Evolutionary conservation across 2,329 filamentous ascomycete species (phyloP).

Genomic region (Xylaria sp.): DNA sequence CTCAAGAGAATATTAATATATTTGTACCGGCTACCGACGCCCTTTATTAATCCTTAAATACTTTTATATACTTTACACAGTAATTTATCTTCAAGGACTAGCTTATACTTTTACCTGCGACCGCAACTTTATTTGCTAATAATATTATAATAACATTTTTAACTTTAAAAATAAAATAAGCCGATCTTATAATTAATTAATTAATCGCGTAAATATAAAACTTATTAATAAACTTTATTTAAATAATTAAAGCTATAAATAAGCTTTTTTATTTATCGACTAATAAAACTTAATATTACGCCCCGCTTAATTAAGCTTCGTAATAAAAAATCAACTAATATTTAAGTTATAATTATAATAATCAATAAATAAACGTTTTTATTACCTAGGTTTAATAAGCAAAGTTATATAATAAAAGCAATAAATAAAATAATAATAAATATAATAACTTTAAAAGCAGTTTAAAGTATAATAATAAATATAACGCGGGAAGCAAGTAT

Average conservation of each 20-base stretch:
- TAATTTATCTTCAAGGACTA: neutral
- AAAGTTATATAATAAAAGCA: neutral
- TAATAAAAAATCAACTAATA: too few relatives aligned
- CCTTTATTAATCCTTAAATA: neutral
- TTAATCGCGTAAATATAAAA: neutral
- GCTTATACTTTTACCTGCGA: neutral
- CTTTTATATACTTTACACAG: neutral
- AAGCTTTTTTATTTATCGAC: too few relatives aligned
- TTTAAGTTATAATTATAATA: too few relatives aligned
- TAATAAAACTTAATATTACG: too few relatives aligned
- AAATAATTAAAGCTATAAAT: neutral
- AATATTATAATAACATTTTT: neutral
- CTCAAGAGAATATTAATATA: neutral
- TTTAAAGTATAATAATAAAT: too few relatives aligned
- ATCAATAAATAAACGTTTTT: neutral
- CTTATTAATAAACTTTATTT: neutral
- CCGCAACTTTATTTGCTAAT: neutral
- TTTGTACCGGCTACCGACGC: neutral
- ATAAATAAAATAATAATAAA: neutral
- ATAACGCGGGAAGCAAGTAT: too few relatives aligned
- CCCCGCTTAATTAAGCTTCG: too few relatives aligned
- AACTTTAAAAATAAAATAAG: neutral
- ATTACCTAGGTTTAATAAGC: neutral
- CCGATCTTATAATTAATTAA: neutral
- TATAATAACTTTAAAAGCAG: neutral